phyloP scores from a whole-genome alignment of 2,329 filamentous ascomycete species.

The Trichoderma hamatum region DNA sequence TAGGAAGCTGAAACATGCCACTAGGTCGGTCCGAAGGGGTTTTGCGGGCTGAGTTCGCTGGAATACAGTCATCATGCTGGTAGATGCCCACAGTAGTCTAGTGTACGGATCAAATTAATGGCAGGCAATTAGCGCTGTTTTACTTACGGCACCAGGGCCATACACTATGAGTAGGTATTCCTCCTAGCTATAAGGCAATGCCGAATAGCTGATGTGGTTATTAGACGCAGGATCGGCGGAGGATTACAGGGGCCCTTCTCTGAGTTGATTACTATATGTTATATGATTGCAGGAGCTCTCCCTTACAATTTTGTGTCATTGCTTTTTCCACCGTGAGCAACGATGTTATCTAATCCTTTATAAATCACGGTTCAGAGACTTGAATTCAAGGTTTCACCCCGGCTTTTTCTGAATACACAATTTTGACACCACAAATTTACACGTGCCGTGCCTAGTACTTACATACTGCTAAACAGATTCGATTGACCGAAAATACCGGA shows the following conservation, averaged over 20 bases:
- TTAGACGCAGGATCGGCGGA: not conserved
- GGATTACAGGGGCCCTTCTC: not conserved
- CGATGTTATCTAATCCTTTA: not conserved
- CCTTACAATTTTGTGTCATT: not conserved
- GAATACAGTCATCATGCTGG: not conserved
- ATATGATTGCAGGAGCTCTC: not conserved
- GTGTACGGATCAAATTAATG: not conserved
- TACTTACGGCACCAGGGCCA: not conserved
- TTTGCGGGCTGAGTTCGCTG: not conserved
- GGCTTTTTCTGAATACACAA: no score
- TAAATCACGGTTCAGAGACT: not conserved
- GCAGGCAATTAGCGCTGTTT: not conserved
- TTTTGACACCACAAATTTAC: no score
- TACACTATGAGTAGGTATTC: not conserved
- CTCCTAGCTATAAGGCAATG: not conserved
- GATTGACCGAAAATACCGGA: not conserved
- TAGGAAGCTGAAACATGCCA: slow-evolving; percentile 14
- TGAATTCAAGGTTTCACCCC: not conserved
- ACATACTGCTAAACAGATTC: not conserved
- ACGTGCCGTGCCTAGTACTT: no score
- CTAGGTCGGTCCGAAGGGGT: slow-evolving; percentile 25
- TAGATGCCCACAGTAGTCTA: not conserved
- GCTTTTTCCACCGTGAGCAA: not conserved
- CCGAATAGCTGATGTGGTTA: not conserved
- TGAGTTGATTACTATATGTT: not conserved